phyloP scores from a whole-genome alignment of 306 rosid species.

The Lablab purpureus region DNA sequence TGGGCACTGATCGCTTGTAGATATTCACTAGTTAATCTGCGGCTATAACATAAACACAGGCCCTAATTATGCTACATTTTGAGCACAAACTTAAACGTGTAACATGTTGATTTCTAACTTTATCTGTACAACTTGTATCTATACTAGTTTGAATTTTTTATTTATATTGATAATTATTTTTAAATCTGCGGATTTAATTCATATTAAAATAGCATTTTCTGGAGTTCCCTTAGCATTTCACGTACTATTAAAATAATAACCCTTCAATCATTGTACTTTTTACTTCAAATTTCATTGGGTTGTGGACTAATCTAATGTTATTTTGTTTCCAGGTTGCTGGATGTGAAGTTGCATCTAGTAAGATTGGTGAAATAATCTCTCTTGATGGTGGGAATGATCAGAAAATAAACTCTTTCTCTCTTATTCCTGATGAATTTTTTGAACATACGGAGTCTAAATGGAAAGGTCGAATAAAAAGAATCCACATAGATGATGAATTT shows the following conservation, averaged over 20 bases:
- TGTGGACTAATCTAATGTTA: conserved; percentile 31
- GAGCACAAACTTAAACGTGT: not conserved
- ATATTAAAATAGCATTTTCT: conserved; percentile 31
- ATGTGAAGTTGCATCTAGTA: conserved; percentile 71
- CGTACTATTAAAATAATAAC: conserved; percentile 1
- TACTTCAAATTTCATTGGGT: conserved; percentile 27
- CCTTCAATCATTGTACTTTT: conserved; percentile 20
- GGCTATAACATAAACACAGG: too few species aligned
- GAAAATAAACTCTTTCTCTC: conserved; percentile 67
- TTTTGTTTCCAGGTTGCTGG: conserved; percentile 66
- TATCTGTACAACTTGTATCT: not conserved
- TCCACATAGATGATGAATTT: conserved; percentile 73
- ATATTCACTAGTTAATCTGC: not conserved
- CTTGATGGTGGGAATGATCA: conserved; percentile 76
- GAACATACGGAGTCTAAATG: conserved; percentile 94
- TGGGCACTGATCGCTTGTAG: too few species aligned
- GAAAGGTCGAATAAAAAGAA: conserved; percentile 89
- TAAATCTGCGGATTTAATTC: conserved; percentile 11
- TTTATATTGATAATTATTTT: not conserved
- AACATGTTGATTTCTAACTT: not conserved
- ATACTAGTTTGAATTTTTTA: conserved; percentile 12
- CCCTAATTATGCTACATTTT: not conserved
- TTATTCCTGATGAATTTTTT: conserved; percentile 78
- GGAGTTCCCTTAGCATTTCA: conserved; percentile 19
- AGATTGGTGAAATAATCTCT: conserved; percentile 75